phyloP scores from a whole-genome alignment of 305 asterid species.

The Ruellia speciosa region DNA sequence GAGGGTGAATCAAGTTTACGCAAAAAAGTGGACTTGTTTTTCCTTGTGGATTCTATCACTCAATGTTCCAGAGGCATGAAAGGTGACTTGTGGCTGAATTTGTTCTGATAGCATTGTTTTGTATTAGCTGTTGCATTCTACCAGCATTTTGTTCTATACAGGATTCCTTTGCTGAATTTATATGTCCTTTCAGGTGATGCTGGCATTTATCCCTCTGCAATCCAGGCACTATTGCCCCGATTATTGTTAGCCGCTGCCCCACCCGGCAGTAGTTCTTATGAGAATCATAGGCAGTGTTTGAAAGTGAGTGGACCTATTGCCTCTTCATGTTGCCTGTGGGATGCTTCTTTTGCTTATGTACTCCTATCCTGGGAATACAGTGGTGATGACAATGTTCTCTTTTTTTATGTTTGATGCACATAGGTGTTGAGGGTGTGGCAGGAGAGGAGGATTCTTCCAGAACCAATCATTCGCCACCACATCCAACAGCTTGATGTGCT shows the following conservation, averaged over 20 bases:
- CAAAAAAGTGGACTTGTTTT: constrained; percentile 80
- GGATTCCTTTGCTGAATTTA: neutral
- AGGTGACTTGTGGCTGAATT: constrained; percentile 39
- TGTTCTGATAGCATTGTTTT: constrained; percentile 12
- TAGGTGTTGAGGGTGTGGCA: constrained; percentile 96
- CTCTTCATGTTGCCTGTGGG: constrained; percentile 7
- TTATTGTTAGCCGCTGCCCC: constrained; percentile 88
- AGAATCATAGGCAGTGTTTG: constrained; percentile 88
- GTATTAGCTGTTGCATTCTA: neutral
- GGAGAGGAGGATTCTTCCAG: constrained; percentile 86
- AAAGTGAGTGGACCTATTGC: constrained; percentile 46
- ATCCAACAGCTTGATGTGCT: constrained; percentile 74
- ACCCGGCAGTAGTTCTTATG: constrained; percentile 61
- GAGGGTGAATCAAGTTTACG: constrained; percentile 63
- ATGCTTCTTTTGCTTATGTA: constrained; percentile 13
- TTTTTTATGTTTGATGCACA: constrained; percentile 20
- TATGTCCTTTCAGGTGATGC: constrained; percentile 52
- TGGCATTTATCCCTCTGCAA: constrained; percentile 67
- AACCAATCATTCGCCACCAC: constrained; percentile 63
- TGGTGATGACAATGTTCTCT: constrained; percentile 20
- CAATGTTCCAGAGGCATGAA: constrained; percentile 74
- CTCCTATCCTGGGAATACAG: constrained; percentile 3
- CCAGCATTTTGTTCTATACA: constrained; percentile 8
- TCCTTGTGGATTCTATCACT: constrained; percentile 86
- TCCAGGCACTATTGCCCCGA: constrained; percentile 68